A percentile compares a stretch with the other conserved stretches of the same genome.
Evolutionary conservation across 1,139 yeast genomes (phyloP).

Genomic region (Pichia sp.): DNA sequence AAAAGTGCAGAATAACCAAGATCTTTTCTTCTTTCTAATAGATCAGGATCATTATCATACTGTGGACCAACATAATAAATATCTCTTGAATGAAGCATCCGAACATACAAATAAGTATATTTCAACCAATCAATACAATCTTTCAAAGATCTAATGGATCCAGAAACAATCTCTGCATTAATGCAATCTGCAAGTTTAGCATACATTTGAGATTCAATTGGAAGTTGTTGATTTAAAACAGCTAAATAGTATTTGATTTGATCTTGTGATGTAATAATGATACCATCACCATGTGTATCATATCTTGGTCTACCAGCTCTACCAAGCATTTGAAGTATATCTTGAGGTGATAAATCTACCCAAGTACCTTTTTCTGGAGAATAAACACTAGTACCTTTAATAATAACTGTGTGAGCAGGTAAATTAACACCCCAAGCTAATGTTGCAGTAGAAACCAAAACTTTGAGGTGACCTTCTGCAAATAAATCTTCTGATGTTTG

Average conservation of each 20-base stretch:
- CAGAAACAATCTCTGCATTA: constrained; percentile 83
- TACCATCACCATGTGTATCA: constrained; percentile 90
- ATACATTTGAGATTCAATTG: constrained; percentile 86
- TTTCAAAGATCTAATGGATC: constrained; percentile 51
- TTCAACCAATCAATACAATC: constrained; percentile 80
- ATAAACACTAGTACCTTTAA: constrained; percentile 91
- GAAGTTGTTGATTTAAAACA: constrained; percentile 79
- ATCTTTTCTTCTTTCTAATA: constrained; percentile 54
- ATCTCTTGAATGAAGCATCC: constrained; percentile 72
- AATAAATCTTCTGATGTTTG: constrained; percentile 77
- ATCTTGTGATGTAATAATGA: constrained; percentile 80
- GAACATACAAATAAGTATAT: constrained; percentile 68
- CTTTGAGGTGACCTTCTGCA: constrained; percentile 78
- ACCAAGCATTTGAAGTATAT: constrained; percentile 90
- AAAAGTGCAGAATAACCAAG: constrained; percentile 72
- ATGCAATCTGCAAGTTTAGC: constrained; percentile 63
- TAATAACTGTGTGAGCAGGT: constrained; percentile 94
- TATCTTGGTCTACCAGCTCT: constrained; percentile 97
- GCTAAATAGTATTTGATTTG: constrained; percentile 88
- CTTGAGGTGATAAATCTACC: constrained; percentile 89
- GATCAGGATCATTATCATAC: constrained; percentile 45
- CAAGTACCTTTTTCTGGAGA: constrained; percentile 86
- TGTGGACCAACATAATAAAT: constrained; percentile 72
- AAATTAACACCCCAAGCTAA: constrained; percentile 98
- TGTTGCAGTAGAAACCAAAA: constrained; percentile 89